These are phyloP conservation scores for Ambrosiella cleistominuta DNA, from an alignment of 2,329 filamentous ascomycete genomes.

Conservation along the genomic window DNA sequence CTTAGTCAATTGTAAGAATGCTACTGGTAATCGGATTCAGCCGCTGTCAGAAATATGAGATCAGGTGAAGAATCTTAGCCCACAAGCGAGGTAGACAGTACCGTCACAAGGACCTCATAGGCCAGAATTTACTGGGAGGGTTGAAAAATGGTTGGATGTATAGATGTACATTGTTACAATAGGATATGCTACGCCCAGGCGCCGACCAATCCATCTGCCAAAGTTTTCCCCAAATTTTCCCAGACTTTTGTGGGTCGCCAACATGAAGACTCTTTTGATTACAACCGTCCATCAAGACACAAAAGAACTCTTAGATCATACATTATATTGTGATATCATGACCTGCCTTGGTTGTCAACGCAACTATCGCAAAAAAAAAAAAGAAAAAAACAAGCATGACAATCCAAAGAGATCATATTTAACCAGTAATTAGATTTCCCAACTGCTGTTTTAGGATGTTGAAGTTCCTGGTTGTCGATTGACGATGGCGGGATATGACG, in stretches of 20 bases:
- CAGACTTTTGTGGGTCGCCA: background rate
- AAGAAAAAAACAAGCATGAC: background rate
- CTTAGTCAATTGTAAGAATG: too few relatives aligned
- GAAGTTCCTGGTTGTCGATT: background rate
- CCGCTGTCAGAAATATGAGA: too few relatives aligned
- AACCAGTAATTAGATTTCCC: background rate
- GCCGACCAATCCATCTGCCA: background rate
- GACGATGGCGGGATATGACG: conserved; percentile 4
- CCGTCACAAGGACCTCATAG: too few relatives aligned
- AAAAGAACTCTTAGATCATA: background rate
- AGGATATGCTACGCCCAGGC: background rate
- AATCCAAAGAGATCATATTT: background rate
- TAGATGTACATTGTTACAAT: background rate
- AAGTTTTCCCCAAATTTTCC: background rate
- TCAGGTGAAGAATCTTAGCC: too few relatives aligned
- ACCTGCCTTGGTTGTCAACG: background rate
- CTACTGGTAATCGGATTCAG: too few relatives aligned
- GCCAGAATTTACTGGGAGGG: too few relatives aligned
- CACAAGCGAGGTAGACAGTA: too few relatives aligned
- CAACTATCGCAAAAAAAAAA: too few relatives aligned
- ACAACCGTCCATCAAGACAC: background rate
- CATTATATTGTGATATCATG: background rate
- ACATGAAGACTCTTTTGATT: background rate
- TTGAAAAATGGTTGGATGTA: too few relatives aligned
- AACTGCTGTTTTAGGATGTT: conserved; percentile 1